phyloP scores from a whole-genome alignment of 257 asterid genomes.

The Primulina eburnea region DNA sequence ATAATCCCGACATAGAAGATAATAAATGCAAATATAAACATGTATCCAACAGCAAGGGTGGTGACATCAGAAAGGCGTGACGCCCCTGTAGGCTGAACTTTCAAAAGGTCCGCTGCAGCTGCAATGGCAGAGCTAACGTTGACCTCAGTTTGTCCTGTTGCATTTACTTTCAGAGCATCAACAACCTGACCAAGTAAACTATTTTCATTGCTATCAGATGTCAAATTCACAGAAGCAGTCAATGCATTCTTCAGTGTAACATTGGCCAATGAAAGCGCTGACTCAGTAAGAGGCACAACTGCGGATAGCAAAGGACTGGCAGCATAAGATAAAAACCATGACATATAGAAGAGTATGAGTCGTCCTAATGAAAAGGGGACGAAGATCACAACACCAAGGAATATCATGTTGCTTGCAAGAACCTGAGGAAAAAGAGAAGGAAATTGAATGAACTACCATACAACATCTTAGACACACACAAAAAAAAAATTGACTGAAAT shows the following conservation, averaged over 20 bases:
- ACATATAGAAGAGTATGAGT: constrained; percentile 53
- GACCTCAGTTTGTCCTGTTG: constrained; percentile 51
- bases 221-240: constrained; percentile 74
- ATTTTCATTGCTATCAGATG: constrained; percentile 56
- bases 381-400: constrained; percentile 85
- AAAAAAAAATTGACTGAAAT: neutral
- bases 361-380: constrained; percentile 91
- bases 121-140: constrained; percentile 58
- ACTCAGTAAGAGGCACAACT: constrained; percentile 76
- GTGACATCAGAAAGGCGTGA: constrained; percentile 93
- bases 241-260: constrained; percentile 66
- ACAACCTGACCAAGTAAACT: constrained; percentile 64
- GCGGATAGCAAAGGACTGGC: constrained; percentile 75
- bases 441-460: constrained; percentile 3
- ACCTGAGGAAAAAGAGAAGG: constrained; percentile 51
- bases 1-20: constrained; percentile 76
- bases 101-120: constrained; percentile 54
- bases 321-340: constrained; percentile 82
- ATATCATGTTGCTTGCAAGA: constrained; percentile 98
- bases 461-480: neutral
- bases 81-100: constrained; percentile 58
- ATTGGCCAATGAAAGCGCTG: constrained; percentile 85
- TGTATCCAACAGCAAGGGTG: constrained; percentile 95
- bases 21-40: constrained; percentile 73
- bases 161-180: constrained; percentile 60